phyloP scores from a whole-genome alignment of 169 alveolate species.

The Babesia ovis region DNA sequence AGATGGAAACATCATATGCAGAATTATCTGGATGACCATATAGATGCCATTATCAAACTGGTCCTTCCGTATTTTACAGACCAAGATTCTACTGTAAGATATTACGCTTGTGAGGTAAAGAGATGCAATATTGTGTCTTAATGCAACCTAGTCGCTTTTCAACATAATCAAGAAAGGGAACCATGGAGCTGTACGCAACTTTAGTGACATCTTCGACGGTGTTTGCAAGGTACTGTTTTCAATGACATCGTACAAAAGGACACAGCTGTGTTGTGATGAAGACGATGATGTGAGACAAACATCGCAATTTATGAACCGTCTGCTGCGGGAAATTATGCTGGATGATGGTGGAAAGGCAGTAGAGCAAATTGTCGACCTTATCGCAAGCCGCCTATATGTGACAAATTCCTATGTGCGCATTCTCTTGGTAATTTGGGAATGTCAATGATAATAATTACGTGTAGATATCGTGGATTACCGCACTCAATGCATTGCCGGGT shows the following conservation, averaged over 20 bases:
- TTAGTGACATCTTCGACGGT: constrained; percentile 74
- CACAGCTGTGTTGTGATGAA: constrained; percentile 68
- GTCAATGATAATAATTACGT: background rate
- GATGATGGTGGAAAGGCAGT: constrained; percentile 53
- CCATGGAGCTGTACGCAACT: constrained; percentile 29
- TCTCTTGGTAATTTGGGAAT: constrained; percentile 18
- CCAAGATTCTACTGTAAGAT: constrained; percentile 73
- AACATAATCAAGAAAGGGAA: constrained; percentile 69
- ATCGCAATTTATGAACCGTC: constrained; percentile 69
- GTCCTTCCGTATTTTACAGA: constrained; percentile 64
- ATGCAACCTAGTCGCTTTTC: constrained; percentile 51
- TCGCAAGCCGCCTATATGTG: constrained; percentile 50
- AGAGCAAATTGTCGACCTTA: constrained; percentile 37
- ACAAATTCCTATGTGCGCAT: constrained; percentile 64
- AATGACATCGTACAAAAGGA: background rate
- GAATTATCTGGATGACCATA: constrained; percentile 39
- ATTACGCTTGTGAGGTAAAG: constrained; percentile 78
- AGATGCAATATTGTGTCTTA: background rate
- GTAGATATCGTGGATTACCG: constrained; percentile 64
- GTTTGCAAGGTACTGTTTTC: constrained; percentile 58
- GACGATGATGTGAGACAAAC: constrained; percentile 77
- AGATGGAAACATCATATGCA: background rate
- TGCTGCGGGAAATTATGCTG: constrained; percentile 69
- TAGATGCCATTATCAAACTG: constrained; percentile 40
- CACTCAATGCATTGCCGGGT: constrained; percentile 60